Percentiles rank a stretch among this genome's conserved stretches.
Evolutionary conservation across 768 basidiomycete species (phyloP).

Genomic region (Phlebiopsis gigantea): DNA sequence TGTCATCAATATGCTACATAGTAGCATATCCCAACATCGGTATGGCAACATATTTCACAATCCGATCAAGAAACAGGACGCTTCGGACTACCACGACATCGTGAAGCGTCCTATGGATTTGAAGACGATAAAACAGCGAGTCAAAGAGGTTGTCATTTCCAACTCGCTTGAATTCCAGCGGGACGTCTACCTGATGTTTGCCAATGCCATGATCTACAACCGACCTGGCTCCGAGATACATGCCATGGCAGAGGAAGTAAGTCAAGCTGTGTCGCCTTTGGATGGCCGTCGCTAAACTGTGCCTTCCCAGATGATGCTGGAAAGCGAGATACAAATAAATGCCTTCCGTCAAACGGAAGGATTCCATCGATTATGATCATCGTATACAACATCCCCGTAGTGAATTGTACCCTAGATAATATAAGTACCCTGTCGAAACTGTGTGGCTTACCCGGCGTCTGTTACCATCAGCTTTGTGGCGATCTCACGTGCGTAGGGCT

Average conservation of each 20-base stretch:
- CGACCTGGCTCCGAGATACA: conserved; percentile 81
- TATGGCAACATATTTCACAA: conserved; percentile 89
- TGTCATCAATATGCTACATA: conserved; percentile 76
- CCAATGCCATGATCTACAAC: conserved; percentile 98
- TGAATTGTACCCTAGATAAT: no score
- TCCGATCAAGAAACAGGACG: conserved; percentile 84
- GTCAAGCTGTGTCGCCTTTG: conserved; percentile 20
- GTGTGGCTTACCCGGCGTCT: background rate
- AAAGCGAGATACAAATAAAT: conserved; percentile 62
- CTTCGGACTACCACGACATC: conserved; percentile 87
- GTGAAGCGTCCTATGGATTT: conserved; percentile 95
- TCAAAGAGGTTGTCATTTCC: conserved; percentile 77
- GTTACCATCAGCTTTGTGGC: background rate
- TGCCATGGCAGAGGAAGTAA: conserved; percentile 86
- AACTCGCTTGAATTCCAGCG: conserved; percentile 85
- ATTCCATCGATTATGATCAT: conserved; percentile 23
- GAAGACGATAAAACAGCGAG: conserved; percentile 82
- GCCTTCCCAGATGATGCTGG: conserved; percentile 61
- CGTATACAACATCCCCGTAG: background rate
- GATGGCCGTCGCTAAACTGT: conserved; percentile 2
- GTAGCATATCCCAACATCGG: conserved; percentile 78
- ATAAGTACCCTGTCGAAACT: no score
- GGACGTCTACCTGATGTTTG: conserved; percentile 91
- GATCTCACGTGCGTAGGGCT: background rate
- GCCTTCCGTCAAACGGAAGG: conserved; percentile 77